A percentile compares a stretch with the other conserved stretches of the same genome.
Conservation (phyloP, 805 yeast species). For the Candida ficus region DNA sequence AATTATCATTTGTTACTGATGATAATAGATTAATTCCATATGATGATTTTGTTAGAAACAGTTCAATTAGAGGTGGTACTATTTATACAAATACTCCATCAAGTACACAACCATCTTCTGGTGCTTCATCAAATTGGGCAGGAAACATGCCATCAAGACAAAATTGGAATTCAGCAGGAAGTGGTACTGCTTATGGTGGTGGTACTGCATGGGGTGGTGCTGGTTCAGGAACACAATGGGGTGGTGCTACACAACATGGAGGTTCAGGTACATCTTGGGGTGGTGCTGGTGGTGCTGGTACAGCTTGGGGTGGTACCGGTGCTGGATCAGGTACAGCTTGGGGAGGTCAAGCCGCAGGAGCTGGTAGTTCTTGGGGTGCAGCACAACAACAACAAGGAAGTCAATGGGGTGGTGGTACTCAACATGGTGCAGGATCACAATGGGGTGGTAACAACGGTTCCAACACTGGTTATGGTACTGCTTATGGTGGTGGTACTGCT, state of each 20-base stretch:
- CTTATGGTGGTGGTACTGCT: conserved; percentile 40
- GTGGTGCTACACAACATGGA: conserved; percentile 39
- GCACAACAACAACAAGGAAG: conserved; percentile 18
- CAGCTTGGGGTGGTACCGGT: conserved; percentile 35
- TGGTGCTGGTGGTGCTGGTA: conserved; percentile 24
- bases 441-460: conserved; percentile 17
- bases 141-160: conserved; percentile 23
- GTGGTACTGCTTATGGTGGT: conserved; percentile 36
- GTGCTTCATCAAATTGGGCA: conserved; percentile 28
- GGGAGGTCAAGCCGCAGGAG: conserved; percentile 32
- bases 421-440: conserved; percentile 8
- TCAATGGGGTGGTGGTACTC: conserved; percentile 18
- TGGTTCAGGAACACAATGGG: conserved; percentile 38
- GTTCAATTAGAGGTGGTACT: conserved; percentile 19
- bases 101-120: conserved; percentile 18
- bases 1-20: conserved; percentile 67
- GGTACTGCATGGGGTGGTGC: conserved; percentile 41
- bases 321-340: conserved; percentile 36
- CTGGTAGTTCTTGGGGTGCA: conserved; percentile 36
- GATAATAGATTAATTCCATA: conserved; percentile 70
- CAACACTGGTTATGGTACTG: conserved; percentile 32
- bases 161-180: conserved; percentile 33
- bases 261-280: conserved; percentile 40
- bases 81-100: conserved; percentile 9
- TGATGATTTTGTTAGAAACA: conserved; percentile 65